Percentiles rank a stretch among this genome's conserved stretches.
Conservation (phyloP, 441 rosid genomes). For the Erysimum pusillum region DNA sequence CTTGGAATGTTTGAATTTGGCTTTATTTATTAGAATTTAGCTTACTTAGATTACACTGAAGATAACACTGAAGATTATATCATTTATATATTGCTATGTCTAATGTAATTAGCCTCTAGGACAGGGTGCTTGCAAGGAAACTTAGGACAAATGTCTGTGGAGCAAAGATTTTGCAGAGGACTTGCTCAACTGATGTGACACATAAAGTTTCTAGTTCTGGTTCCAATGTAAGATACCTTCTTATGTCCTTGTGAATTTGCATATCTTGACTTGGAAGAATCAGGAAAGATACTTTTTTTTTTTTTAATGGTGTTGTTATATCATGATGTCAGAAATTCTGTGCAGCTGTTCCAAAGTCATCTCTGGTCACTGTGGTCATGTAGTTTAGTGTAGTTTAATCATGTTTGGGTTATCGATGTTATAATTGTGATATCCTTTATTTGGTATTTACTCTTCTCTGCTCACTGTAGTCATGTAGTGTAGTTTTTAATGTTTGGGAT, state of each 20-base stretch:
- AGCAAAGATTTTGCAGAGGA: constrained; percentile 46
- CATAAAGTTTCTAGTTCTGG: constrained; percentile 33
- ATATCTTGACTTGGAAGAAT: background rate
- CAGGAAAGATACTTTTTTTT: constrained; percentile 9
- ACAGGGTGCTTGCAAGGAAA: constrained; percentile 56
- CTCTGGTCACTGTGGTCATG: background rate
- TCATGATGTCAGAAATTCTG: background rate
- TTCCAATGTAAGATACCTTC: constrained; percentile 48
- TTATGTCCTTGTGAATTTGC: background rate
- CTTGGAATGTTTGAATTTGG: background rate
- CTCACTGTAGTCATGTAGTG: background rate
- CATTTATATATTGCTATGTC: background rate
- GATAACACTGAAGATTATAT: background rate
- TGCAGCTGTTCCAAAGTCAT: background rate
- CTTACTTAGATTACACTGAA: constrained; percentile 23
- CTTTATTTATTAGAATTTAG: constrained; percentile 3
- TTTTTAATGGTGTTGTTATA: background rate
- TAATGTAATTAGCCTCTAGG: constrained; percentile 14
- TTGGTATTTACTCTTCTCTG: background rate
- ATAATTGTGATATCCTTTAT: background rate
- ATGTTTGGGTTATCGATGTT: constrained; percentile 7
- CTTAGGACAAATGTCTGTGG: constrained; percentile 46
- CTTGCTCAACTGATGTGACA: constrained; percentile 48
- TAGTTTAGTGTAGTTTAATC: background rate
- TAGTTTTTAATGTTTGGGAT: constrained; percentile 22